Conservation (phyloP, 2,329 filamentous ascomycete species). For the Thermoascus crustaceus region DNA sequence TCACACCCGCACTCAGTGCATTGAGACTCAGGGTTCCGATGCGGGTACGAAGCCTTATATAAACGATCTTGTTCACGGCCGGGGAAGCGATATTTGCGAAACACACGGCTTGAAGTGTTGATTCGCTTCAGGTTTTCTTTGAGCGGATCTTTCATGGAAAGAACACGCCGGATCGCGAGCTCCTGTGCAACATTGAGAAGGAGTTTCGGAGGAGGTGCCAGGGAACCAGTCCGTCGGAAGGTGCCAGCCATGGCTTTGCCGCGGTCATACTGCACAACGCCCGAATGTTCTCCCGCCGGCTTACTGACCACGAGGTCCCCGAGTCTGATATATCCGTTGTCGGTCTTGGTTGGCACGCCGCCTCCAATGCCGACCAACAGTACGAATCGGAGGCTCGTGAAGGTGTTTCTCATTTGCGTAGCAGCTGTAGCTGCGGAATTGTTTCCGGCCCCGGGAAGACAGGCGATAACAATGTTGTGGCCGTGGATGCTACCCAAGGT, state of each 20-base stretch:
- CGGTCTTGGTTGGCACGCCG: conserved; percentile 9
- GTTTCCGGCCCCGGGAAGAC: conserved; percentile 8
- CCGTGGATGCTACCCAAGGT: conserved; percentile 13
- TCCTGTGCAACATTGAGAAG: conserved; percentile 11
- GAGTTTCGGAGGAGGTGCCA: conserved; percentile 9
- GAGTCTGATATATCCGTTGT: conserved; percentile 13
- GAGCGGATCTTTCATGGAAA: conserved; percentile 4
- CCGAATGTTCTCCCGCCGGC: conserved; percentile 6
- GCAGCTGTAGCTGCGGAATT: conserved; percentile 11
- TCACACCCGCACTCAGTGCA: too few species aligned
- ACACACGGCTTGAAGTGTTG: background rate
- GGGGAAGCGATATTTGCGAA: conserved; percentile 7
- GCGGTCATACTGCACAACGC: conserved; percentile 11
- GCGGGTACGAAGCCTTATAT: conserved; percentile 8
- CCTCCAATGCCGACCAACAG: conserved; percentile 16
- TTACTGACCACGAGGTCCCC: conserved; percentile 17
- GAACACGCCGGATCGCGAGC: conserved; percentile 5
- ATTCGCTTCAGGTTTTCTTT: conserved; percentile 4
- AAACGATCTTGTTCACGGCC: conserved; percentile 7
- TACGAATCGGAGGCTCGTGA: conserved; percentile 12
- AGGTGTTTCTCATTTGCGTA: conserved; percentile 12
- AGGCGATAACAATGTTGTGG: conserved; percentile 17
- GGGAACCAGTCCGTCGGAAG: conserved; percentile 9
- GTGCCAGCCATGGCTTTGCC: conserved; percentile 8
- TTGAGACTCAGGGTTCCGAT: too few species aligned